Base-by-base conservation (phyloP, 2,329 filamentous ascomycete species). In the Geosmithia putterillii region DNA sequence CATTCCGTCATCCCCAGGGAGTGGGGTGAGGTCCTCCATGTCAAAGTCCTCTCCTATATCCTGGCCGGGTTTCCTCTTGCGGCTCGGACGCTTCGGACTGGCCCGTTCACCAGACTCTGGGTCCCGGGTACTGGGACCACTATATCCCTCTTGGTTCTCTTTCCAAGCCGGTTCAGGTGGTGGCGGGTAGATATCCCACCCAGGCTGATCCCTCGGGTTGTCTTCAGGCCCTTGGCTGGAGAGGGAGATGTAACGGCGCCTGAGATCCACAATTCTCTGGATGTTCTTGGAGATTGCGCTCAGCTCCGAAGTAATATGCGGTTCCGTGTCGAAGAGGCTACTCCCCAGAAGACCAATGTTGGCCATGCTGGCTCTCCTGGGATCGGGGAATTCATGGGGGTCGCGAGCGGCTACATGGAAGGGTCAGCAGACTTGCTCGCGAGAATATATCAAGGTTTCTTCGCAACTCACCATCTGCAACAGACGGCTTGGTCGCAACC, bases 31-130 rank as follows among this genome's bases (percentile, higher is more conserved):
- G 50, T 95, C 86, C 2, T 82, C 74, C 58, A 95, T 76, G 47
- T 86, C 74, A 57, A 98, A 98, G 58, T 96, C 90, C 55, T 89
- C 86, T 10, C 92, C 92, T 54, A 96, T 87, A 55, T 94, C 79
- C 51, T 90, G 76, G 3, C 90, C 90, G 52, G 86, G 84, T 61
- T 95, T 96, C 52, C 90, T 77, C 51, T 65, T 81, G 55, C 76
- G 81, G 8, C 67, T 63, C 21, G 68, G 64, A 40, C 66, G 59
- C 46, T 71, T 74, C 3, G 63, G 57, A 17, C 56, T 60, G 41
- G 7, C 41, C 38, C 37, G 47, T 20, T 39, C 17, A 15, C 37
- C 37, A 4, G 37, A 22, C 21, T 15, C 19, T 20, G 20, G n/a
- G 18, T 19, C 37, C 10, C 15, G 28, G 3, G 28, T 32, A 14